Conservation (phyloP, 1,139 yeast species). For the Eremothecium sinecaudum region DNA sequence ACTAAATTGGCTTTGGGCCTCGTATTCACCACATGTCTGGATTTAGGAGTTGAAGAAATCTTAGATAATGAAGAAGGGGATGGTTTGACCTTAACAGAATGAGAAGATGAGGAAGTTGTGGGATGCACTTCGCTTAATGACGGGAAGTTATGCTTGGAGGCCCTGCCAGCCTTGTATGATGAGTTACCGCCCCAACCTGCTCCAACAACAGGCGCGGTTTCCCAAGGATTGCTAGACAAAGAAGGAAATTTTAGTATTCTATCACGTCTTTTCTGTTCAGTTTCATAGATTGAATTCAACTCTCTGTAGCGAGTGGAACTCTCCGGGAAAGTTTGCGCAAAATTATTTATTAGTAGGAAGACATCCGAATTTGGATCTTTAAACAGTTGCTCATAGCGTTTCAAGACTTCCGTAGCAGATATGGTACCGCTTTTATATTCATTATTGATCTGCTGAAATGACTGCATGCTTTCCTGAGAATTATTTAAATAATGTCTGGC, state of each 20-base stretch:
- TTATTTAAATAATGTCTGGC: conserved; percentile 69
- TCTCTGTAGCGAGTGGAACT: conserved; percentile 31
- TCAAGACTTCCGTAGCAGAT: conserved; percentile 41
- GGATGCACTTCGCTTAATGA: conserved; percentile 6
- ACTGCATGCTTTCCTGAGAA: conserved; percentile 38
- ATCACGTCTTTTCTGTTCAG: conserved; percentile 22
- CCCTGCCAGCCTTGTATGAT: conserved; percentile 5
- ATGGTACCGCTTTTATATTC: conserved; percentile 41
- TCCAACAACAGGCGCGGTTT: conserved; percentile 17
- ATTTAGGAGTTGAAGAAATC: conserved; percentile 7
- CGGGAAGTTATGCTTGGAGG: conserved; percentile 11
- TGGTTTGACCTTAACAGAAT: no score
- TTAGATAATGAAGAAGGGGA: background rate
- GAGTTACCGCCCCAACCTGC: conserved; percentile 25
- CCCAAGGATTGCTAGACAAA: conserved; percentile 30
- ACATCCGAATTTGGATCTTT: conserved; percentile 38
- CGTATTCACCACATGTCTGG: conserved; percentile 11
- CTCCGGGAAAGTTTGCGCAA: conserved; percentile 45
- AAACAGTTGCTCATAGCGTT: conserved; percentile 48
- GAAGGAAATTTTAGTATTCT: conserved; percentile 44
- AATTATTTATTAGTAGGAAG: conserved; percentile 45
- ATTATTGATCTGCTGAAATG: conserved; percentile 44
- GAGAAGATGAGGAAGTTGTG: conserved; percentile 2
- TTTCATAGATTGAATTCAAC: conserved; percentile 28
- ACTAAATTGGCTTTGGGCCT: conserved; percentile 15